A percentile compares a stretch with the other conserved stretches of the same genome.
Conservation (phyloP, 768 basidiomycete genomes). For the Lentinula lateritia region DNA sequence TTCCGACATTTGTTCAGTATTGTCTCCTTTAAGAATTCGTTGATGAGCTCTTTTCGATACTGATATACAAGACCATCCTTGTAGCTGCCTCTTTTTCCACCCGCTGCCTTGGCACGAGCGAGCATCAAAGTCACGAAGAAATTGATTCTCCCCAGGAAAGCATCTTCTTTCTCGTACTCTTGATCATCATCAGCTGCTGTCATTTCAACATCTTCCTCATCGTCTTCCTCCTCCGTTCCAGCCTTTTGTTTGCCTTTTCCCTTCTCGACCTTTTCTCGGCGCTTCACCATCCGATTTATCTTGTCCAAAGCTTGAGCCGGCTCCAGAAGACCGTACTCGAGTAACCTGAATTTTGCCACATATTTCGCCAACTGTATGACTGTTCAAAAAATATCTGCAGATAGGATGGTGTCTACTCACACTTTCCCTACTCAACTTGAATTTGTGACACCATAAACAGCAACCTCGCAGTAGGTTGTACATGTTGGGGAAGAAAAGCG, state of each 20-base stretch:
- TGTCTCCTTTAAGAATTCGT: slow-evolving; percentile 70
- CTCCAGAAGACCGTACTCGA: slow-evolving; percentile 85
- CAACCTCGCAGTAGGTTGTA: slow-evolving; percentile 81
- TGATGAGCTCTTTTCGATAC: slow-evolving; percentile 74
- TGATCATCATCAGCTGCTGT: slow-evolving; percentile 23
- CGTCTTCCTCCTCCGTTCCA: slow-evolving; percentile 29
- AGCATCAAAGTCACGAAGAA: slow-evolving; percentile 60
- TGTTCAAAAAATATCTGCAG: slow-evolving; percentile 2
- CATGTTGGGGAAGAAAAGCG: slow-evolving; percentile 90
- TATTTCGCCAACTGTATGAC: slow-evolving; percentile 68
- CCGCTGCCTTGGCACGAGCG: slow-evolving; percentile 28
- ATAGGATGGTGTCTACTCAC: slow-evolving; percentile 35
- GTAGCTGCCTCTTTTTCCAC: slow-evolving; percentile 74
- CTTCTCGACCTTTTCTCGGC: slow-evolving; percentile 23
- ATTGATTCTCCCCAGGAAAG: slow-evolving; percentile 59
- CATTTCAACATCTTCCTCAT: slow-evolving; percentile 4
- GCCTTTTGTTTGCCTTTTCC: slow-evolving; percentile 25
- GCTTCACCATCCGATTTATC: slow-evolving; percentile 39
- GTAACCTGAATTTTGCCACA: slow-evolving; percentile 76
- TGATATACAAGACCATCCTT: slow-evolving; percentile 88
- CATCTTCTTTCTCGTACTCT: slow-evolving; percentile 52
- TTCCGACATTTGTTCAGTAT: slow-evolving; percentile 74
- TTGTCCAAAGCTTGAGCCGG: slow-evolving; percentile 76
- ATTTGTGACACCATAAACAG: slow-evolving; percentile 93
- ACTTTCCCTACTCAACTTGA: slow-evolving; percentile 72